These are phyloP conservation scores for Neocatenulostroma microsporum DNA, from an alignment of 2,329 filamentous ascomycete genomes.

Conservation along the genomic window DNA sequence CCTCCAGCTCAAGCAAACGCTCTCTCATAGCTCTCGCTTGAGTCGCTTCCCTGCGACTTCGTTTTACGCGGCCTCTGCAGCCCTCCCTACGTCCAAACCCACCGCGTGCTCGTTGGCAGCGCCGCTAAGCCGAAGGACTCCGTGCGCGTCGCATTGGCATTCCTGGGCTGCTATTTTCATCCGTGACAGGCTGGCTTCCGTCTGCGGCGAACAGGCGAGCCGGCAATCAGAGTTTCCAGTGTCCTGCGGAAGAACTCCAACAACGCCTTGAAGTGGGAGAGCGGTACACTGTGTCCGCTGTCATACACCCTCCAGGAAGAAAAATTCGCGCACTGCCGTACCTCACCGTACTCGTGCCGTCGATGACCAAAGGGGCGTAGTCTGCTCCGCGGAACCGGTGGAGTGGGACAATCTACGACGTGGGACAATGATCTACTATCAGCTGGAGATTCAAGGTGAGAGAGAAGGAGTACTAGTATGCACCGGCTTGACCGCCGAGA, in stretches of 20 bases:
- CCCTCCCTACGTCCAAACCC: too few species aligned
- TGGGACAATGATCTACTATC: conserved; percentile 20
- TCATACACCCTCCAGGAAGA: conserved; percentile 29
- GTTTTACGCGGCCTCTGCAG: too few species aligned
- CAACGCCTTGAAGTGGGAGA: conserved; percentile 32
- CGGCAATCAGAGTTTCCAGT: conserved; percentile 28
- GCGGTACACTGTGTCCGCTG: conserved; percentile 36
- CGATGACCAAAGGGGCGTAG: conserved; percentile 18
- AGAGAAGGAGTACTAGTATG: too few species aligned
- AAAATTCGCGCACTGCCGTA: conserved; percentile 27
- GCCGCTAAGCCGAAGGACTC: conserved; percentile 31
- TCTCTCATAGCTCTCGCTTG: too few species aligned
- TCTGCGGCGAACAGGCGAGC: conserved; percentile 32
- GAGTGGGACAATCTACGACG: conserved; percentile 31
- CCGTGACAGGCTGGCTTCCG: conserved; percentile 29
- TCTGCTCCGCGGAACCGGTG: conserved; percentile 20
- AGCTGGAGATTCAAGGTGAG: too few species aligned
- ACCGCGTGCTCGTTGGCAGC: conserved; percentile 27
- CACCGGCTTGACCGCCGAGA: conserved; percentile 32
- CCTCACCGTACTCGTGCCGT: conserved; percentile 35
- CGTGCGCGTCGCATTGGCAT: conserved; percentile 33
- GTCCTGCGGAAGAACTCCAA: conserved; percentile 27
- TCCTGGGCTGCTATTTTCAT: conserved; percentile 28
- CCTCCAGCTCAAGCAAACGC: too few species aligned
- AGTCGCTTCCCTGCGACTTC: too few species aligned